Conservation (phyloP, 1,284 basidiomycete genomes). For the Spongiforma sp. region DNA sequence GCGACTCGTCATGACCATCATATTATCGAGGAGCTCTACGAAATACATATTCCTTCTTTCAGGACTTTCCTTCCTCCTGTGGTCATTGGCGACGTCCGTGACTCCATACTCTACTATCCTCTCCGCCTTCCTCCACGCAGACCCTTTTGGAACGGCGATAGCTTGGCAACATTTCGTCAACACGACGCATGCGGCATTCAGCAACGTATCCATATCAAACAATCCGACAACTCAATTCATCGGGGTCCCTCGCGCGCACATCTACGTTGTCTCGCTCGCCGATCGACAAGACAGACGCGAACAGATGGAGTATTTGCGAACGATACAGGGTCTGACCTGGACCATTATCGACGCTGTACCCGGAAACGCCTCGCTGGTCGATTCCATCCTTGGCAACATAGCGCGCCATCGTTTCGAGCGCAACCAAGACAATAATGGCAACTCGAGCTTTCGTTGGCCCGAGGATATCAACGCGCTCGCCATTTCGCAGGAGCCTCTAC, state of each 20-base stretch:
- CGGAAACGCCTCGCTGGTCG: conserved; percentile 43
- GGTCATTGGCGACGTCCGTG: conserved; percentile 23
- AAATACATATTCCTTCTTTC: conserved; percentile 33
- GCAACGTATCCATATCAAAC: conserved; percentile 41
- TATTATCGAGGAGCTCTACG: conserved; percentile 21
- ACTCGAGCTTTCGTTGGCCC: conserved; percentile 53
- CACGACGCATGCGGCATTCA: conserved; percentile 19
- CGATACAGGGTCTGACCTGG: conserved; percentile 48
- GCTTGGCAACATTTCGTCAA: background rate
- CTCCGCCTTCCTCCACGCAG: conserved; percentile 17
- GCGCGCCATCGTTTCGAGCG: conserved; percentile 35
- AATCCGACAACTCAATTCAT: conserved; percentile 3
- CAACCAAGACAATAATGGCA: background rate
- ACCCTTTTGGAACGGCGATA: no score
- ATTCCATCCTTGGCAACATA: conserved; percentile 49
- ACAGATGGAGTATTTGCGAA: conserved; percentile 28
- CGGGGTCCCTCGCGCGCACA: conserved; percentile 30
- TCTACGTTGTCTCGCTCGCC: conserved; percentile 59
- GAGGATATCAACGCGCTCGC: conserved; percentile 42
- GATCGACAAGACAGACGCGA: conserved; percentile 29
- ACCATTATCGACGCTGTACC: conserved; percentile 55
- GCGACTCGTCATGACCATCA: conserved; percentile 30
- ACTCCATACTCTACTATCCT: conserved; percentile 19
- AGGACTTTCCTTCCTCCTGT: conserved; percentile 30
- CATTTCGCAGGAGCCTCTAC: conserved; percentile 32